Conservation (phyloP, 495 filamentous ascomycete genomes). For the Acidomyces sp. region DNA sequence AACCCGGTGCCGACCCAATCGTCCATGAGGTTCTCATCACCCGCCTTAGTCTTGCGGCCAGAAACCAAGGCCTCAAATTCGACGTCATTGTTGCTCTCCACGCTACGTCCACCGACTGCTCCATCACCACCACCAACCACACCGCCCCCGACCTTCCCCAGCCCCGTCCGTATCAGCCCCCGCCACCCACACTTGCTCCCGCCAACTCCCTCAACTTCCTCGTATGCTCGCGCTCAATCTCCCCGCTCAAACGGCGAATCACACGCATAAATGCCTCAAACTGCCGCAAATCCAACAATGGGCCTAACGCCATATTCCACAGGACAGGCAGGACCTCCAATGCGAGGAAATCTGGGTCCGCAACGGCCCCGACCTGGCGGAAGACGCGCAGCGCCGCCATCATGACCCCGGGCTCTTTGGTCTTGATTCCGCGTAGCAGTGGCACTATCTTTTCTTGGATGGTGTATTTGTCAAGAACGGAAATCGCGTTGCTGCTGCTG, state of each 20-base stretch:
- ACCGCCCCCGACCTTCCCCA: background rate
- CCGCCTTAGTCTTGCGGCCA: constrained; percentile 33
- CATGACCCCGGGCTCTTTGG: constrained; percentile 94
- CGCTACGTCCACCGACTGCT: constrained; percentile 40
- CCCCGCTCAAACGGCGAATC: constrained; percentile 64
- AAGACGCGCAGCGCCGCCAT: constrained; percentile 83
- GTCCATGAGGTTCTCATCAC: constrained; percentile 31
- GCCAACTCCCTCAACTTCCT: constrained; percentile 76
- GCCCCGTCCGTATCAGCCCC: background rate
- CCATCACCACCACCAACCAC: background rate
- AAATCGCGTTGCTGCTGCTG: constrained; percentile 52
- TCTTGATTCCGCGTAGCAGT: constrained; percentile 83
- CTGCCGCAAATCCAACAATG: constrained; percentile 70
- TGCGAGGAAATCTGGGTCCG: constrained; percentile 85
- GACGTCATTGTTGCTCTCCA: constrained; percentile 44
- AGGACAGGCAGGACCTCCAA: constrained; percentile 78
- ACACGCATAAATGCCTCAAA: constrained; percentile 79
- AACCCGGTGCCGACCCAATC: constrained; percentile 25
- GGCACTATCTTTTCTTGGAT: constrained; percentile 95
- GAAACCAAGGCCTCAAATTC: constrained; percentile 83
- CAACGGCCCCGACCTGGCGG: constrained; percentile 62
- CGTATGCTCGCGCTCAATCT: constrained; percentile 76
- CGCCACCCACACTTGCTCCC: constrained; percentile 24
- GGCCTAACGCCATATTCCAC: constrained; percentile 86
- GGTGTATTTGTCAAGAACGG: constrained; percentile 90